Evolutionary conservation across 1,139 yeast species (phyloP), one percentile per base, ranked within the genome.

Genomic region (Kodamaea plutei): DNA sequence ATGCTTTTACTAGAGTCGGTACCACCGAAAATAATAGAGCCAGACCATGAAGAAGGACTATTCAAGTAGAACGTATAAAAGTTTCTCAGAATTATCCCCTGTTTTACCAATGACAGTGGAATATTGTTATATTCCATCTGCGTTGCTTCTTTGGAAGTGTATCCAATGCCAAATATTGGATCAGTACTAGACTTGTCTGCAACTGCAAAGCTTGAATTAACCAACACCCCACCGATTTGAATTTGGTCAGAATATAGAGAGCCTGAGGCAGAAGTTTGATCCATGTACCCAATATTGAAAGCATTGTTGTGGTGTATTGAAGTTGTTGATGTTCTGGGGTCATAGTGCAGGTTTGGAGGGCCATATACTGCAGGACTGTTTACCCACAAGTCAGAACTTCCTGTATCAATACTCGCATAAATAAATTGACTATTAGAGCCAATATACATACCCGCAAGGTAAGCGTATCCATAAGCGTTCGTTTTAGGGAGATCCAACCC

Each of bases 151-250:
- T 29, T 32, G 10, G 17, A 16, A 4, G 22, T 26, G 20, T 20
- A 36, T n/a, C 45, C 48, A 28, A 50, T 45, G 11, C 59, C 59
- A 9, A 54, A 36, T 12, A 54, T 45, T 13, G 54, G 55, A 17
- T 39, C 38, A 12, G 44, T 41, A 20, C 41, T 25, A 6, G 53
- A 40, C 12, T 28, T 16, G 36, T 44, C 40, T 16, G 45, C 57
- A 21, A 46, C 45, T 4, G 47, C 59, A 29, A 54, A 44, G 19
- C 44, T 42, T 28, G 45, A 31, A 28, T 38, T 36, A 12, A 48
- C 41, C 23, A 39, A 30, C 15, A 35, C 33, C 7, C 43, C 35
- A 11, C 33, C 40, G 18, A 50, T 17, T 10, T 23, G 20, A 4
- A 49, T 38, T 18, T 34, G 30, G 32, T 51, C 56, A 7, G 31